Conservation (phyloP, 2,329 filamentous ascomycete genomes). For the Cordyceps farinosa region DNA sequence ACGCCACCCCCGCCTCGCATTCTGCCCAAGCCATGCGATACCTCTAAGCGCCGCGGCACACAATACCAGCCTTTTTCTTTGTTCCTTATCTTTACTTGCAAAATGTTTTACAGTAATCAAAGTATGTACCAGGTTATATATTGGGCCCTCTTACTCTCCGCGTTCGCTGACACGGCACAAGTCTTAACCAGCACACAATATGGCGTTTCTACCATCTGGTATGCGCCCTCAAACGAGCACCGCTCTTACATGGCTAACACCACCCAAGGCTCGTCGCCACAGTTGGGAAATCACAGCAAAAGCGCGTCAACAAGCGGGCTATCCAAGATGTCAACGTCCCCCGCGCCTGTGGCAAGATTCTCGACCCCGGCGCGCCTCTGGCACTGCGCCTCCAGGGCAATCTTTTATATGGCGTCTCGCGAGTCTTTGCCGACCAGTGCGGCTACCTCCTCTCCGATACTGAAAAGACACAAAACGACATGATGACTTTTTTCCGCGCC, state of each 20-base stretch:
- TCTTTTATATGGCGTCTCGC: slow-evolving; percentile 78
- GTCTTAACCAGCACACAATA: slow-evolving; percentile 82
- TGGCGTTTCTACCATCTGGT: slow-evolving; percentile 95
- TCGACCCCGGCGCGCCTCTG: slow-evolving; percentile 75
- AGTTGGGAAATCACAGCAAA: slow-evolving; percentile 68
- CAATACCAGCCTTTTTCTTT: neutral
- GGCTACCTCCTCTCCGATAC: slow-evolving; percentile 79
- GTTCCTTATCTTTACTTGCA: neutral
- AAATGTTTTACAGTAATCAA: slow-evolving; percentile 97
- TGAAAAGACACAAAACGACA: slow-evolving; percentile 68
- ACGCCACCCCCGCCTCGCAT: neutral
- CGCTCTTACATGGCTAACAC: slow-evolving; percentile 16
- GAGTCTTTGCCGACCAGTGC: slow-evolving; percentile 85
- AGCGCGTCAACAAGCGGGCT: slow-evolving; percentile 76
- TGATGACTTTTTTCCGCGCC: slow-evolving; percentile 63
- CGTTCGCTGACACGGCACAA: slow-evolving; percentile 37
- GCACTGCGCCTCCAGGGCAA: slow-evolving; percentile 87
- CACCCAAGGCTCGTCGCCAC: slow-evolving; percentile 80
- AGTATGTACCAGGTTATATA: slow-evolving; percentile 51
- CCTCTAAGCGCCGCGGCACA: neutral
- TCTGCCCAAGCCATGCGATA: neutral
- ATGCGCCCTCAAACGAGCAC: slow-evolving; percentile 29
- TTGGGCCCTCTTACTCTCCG: too few relatives aligned
- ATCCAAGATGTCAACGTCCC: slow-evolving; percentile 85
- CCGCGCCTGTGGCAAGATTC: slow-evolving; percentile 85